Conservation (phyloP, 2,329 filamentous ascomycete species). For the Colletotrichum abscissum region DNA sequence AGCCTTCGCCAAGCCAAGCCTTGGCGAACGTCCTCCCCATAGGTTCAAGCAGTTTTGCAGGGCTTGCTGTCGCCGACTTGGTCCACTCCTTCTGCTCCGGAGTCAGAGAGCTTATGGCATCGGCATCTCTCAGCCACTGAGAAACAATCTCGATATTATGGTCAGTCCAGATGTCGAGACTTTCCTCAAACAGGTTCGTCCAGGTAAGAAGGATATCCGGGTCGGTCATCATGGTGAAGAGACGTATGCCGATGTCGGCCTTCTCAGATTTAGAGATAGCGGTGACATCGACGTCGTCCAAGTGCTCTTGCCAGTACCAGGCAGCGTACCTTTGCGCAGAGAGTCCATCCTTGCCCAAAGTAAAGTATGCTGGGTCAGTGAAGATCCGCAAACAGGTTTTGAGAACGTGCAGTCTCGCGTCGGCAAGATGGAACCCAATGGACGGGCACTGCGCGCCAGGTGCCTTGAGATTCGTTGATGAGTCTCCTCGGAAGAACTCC, state of each 20-base stretch:
- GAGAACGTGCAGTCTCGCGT: slow-evolving; percentile 50
- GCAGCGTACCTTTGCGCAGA: slow-evolving; percentile 49
- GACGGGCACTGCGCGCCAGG: slow-evolving; percentile 30
- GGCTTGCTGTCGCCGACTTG: slow-evolving; percentile 38
- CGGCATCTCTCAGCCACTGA: slow-evolving; percentile 49
- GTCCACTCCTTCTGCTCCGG: slow-evolving; percentile 47
- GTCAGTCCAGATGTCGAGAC: slow-evolving; percentile 54
- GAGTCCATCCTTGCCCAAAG: slow-evolving; percentile 36
- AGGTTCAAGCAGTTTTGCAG: slow-evolving; percentile 47
- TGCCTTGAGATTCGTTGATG: slow-evolving; percentile 38
- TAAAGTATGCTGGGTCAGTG: slow-evolving; percentile 40
- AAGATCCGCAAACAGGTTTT: slow-evolving; percentile 53
- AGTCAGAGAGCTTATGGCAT: slow-evolving; percentile 44
- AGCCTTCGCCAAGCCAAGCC: slow-evolving; percentile 50
- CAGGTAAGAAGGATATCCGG: slow-evolving; percentile 50
- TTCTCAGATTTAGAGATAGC: slow-evolving; percentile 44
- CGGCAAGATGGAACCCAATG: slow-evolving; percentile 48
- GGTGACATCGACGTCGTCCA: slow-evolving; percentile 46
- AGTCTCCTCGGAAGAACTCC: slow-evolving; percentile 50
- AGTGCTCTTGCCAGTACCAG: slow-evolving; percentile 58
- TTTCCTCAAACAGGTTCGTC: slow-evolving; percentile 54
- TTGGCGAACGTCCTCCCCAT: slow-evolving; percentile 52
- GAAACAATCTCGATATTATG: slow-evolving; percentile 49
- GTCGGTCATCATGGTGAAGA: slow-evolving; percentile 52
- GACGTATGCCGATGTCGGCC: slow-evolving; percentile 44